Evolutionary conservation across 495 filamentous ascomycete species (phyloP).

Genomic region (Articulospora tetracladia): DNA sequence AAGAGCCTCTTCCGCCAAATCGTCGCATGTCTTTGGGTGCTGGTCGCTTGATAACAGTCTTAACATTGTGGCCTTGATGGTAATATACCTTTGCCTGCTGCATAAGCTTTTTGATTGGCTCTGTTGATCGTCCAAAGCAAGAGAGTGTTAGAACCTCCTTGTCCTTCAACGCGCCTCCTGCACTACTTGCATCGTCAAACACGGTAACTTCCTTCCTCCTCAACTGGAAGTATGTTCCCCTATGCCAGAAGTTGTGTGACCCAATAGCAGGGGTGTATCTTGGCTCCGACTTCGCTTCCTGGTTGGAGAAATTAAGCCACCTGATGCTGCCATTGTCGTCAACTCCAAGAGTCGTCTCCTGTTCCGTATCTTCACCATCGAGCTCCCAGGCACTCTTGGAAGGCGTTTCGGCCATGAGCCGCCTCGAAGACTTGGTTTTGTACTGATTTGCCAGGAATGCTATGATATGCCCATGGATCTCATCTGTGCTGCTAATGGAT

Average conservation of each 20-base stretch:
- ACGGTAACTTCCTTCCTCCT: slow-evolving; percentile 27
- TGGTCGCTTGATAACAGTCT: slow-evolving; percentile 49
- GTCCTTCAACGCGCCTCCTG: slow-evolving; percentile 28
- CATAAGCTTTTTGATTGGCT: slow-evolving; percentile 61
- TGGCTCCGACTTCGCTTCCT: slow-evolving; percentile 37
- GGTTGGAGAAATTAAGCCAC: slow-evolving; percentile 26
- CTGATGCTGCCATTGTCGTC: slow-evolving; percentile 22
- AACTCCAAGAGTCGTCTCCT: slow-evolving; percentile 5
- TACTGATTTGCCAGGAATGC: slow-evolving; percentile 55
- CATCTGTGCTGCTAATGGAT: slow-evolving; percentile 51
- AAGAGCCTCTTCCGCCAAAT: slow-evolving; percentile 33
- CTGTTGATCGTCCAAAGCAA: slow-evolving; percentile 45
- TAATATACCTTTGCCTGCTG: slow-evolving; percentile 50
- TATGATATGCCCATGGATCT: slow-evolving; percentile 58
- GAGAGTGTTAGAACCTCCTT: slow-evolving; percentile 40
- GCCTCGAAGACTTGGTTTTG: slow-evolving; percentile 46
- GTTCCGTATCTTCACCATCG: slow-evolving; percentile 36
- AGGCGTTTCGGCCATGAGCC: slow-evolving; percentile 53
- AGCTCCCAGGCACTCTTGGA: slow-evolving; percentile 49
- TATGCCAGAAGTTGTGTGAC: slow-evolving; percentile 35
- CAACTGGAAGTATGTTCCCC: slow-evolving; percentile 36
- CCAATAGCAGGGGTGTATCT: slow-evolving; percentile 47
- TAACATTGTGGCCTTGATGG: slow-evolving; percentile 38
- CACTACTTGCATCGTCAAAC: slow-evolving; percentile 19
- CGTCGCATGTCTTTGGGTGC: slow-evolving; percentile 23